These are phyloP conservation scores for Backusella sp. DNA, from an alignment of 192 early-diverging fungal species.

Conservation along the genomic window DNA sequence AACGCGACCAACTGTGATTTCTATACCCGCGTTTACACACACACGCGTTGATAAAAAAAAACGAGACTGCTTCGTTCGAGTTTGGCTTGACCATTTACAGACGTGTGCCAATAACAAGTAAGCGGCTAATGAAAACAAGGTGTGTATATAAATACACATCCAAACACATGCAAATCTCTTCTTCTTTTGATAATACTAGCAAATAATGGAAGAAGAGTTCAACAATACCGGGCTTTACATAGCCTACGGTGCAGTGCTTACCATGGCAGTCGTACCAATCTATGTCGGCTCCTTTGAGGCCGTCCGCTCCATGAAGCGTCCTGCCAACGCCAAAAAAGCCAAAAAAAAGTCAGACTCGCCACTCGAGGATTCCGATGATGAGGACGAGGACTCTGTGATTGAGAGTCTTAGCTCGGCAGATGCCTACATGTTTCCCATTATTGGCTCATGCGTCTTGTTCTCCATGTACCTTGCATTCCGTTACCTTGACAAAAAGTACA, in stretches of 20 bases:
- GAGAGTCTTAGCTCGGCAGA: constrained; percentile 86
- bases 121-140: background rate
- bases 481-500: constrained; percentile 34
- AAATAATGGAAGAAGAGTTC: background rate
- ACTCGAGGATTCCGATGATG: constrained; percentile 59
- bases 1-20: background rate
- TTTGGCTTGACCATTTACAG: background rate
- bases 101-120: background rate
- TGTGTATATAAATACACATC: background rate
- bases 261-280: constrained; percentile 90
- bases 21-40: background rate
- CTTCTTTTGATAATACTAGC: background rate
- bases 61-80: background rate
- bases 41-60: background rate
- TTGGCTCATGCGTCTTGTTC: constrained; percentile 82
- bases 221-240: constrained; percentile 50
- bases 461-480: constrained; percentile 85
- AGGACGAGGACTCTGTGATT: constrained; percentile 51
- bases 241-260: constrained; percentile 81
- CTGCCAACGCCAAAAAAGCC: constrained; percentile 35
- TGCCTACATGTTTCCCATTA: constrained; percentile 91
- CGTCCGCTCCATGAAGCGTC: constrained; percentile 38
- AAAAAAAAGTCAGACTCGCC: constrained; percentile 35
- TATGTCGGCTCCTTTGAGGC: constrained; percentile 79
- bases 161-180: background rate